Conservation (phyloP, 2,329 filamentous ascomycete species). For the Claviceps humidiphila region DNA sequence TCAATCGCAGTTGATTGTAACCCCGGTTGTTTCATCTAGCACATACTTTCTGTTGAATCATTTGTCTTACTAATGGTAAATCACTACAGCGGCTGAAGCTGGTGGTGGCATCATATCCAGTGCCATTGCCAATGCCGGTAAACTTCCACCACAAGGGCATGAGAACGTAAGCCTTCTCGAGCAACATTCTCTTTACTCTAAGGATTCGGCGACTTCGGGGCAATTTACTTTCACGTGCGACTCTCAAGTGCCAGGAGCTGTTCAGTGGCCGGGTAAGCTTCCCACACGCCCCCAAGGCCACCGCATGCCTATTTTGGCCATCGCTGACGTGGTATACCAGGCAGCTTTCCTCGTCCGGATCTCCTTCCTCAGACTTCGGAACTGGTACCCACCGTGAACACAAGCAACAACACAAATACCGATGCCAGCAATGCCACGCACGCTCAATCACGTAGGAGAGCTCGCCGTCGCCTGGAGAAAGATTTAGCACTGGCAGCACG, state of each 20-base stretch:
- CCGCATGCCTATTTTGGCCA: neutral
- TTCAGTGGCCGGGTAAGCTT: conserved; percentile 55
- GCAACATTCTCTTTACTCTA: conserved; percentile 46
- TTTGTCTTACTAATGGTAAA: neutral
- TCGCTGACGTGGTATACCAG: neutral
- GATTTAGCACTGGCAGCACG: conserved; percentile 64
- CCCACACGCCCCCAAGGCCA: neutral
- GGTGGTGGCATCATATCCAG: conserved; percentile 70
- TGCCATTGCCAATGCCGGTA: conserved; percentile 80
- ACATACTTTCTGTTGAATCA: neutral
- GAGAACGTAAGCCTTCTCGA: conserved; percentile 70
- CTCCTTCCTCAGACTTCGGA: conserved; percentile 9
- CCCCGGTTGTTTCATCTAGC: neutral
- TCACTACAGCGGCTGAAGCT: conserved; percentile 24
- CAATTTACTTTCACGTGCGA: conserved; percentile 97
- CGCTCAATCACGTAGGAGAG: conserved; percentile 34
- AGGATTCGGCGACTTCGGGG: conserved; percentile 55
- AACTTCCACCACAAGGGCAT: conserved; percentile 51
- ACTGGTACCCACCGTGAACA: conserved; percentile 7
- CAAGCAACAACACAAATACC: conserved; percentile 7
- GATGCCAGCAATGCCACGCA: conserved; percentile 16
- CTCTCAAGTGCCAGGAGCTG: conserved; percentile 69
- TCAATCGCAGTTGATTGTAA: neutral
- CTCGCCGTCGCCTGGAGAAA: conserved; percentile 52
- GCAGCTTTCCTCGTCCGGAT: conserved; percentile 9